phyloP scores from a whole-genome alignment of 306 rosid genomes.

The Myrica gale region DNA sequence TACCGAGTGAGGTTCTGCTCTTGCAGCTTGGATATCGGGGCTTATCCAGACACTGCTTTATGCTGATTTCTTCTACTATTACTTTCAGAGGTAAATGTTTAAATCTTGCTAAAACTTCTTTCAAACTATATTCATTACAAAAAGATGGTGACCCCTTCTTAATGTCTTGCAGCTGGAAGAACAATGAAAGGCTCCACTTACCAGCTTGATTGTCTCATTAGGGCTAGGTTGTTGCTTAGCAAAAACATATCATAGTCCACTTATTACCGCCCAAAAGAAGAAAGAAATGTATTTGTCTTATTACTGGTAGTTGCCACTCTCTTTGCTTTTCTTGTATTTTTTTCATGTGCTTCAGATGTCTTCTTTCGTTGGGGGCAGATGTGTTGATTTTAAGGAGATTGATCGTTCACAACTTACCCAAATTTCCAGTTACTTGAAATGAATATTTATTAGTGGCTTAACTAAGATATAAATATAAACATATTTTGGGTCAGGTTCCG shows the following conservation, averaged over 20 bases:
- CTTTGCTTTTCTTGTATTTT: background rate
- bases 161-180: slow-evolving; percentile 75
- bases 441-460: too few relatives aligned
- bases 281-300: background rate
- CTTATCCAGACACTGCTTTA: slow-evolving; percentile 73
- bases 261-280: background rate
- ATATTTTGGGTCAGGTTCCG: too few relatives aligned
- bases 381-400: background rate
- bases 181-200: slow-evolving; percentile 70
- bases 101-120: slow-evolving; percentile 6
- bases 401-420: background rate
- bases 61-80: slow-evolving; percentile 90
- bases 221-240: slow-evolving; percentile 23
- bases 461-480: too few relatives aligned
- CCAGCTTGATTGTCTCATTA: slow-evolving; percentile 59
- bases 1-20: background rate
- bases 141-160: slow-evolving; percentile 15
- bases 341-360: background rate
- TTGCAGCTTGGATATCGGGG: slow-evolving; percentile 88
- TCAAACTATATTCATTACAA: slow-evolving; percentile 2
- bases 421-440: background rate
- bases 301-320: background rate
- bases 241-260: background rate
- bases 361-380: background rate
- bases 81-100: slow-evolving; percentile 67